Base-by-base conservation (phyloP, 345 rosid genomes). In the Populus tremula region DNA sequence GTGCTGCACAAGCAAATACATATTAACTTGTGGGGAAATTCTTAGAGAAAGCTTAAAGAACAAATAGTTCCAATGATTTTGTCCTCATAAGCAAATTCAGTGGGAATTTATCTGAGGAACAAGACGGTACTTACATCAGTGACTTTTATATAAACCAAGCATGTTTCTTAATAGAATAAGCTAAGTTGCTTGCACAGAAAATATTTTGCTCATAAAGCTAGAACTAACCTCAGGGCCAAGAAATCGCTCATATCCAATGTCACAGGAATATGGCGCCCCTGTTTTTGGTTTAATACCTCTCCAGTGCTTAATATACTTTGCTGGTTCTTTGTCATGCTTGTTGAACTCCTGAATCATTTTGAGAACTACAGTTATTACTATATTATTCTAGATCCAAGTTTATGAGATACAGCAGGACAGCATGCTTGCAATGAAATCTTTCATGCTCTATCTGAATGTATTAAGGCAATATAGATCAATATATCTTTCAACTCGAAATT, bases 261-360 rank as follows among this genome's bases (percentile, higher is more conserved):
- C 99, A 83, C 99, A 96, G 69, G 99, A 80, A 86, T 90, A 96
- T 54, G 99, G 99, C 43, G 96, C 98, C 83, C 97, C 99, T 21
- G 98, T 95, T 90, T 93, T 95, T 70, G 96, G 96, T 87, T 94
- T 95, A 61, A 91, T 89, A 68, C 99, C 98, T 85, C 85, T 90
- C 94, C 96, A 93, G 43, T 92, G 99, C 87, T 93, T 96, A 70
- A 93, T 85, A 81, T 85, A 93, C 89, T 91, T 93, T 78, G 86
- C 80, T 56, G 99, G 98, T 81, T 93, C 99, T 84, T 92, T 96
- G 86, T 96, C 98, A 82, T 93, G 96, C 87, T 96, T 96, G 85
- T 92, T 96, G 86, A 74, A 96, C 83, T 96, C 99, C 99, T 96
- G 90, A 56, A 80, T 86, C 72, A 53, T 73, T 82, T 47, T 53